These are phyloP conservation scores for Colletotrichum endophyticum DNA, from an alignment of 2,329 filamentous ascomycete genomes.

Conservation along the genomic window DNA sequence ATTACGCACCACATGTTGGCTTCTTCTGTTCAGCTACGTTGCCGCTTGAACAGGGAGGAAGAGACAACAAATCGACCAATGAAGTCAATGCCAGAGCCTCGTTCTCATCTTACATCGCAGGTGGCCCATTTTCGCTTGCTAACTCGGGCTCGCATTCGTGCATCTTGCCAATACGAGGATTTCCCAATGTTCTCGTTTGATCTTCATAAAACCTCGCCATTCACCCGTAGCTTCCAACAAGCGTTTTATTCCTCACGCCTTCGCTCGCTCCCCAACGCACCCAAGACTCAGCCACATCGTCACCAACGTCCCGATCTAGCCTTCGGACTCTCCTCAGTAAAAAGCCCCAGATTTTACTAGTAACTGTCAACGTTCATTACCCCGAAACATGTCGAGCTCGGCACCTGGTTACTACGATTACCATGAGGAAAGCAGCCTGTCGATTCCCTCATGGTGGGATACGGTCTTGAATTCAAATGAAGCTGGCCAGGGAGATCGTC, in stretches of 20 bases:
- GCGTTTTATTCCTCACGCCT: not conserved
- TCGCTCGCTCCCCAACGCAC: not conserved
- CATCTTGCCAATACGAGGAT: not conserved
- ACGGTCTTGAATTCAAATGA: not conserved
- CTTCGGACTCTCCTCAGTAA: not conserved
- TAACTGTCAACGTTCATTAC: not conserved
- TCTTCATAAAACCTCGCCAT: not conserved
- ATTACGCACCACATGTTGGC: not conserved
- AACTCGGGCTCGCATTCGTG: not conserved
- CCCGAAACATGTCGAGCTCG: not conserved
- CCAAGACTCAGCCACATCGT: not conserved
- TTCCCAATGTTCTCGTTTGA: not conserved
- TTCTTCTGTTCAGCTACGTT: not conserved
- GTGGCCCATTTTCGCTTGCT: not conserved
- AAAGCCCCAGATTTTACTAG: not conserved
- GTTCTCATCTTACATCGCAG: not conserved
- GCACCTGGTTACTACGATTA: not conserved
- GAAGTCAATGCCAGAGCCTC: not conserved
- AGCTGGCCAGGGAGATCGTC: not conserved
- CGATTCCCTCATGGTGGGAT: not conserved
- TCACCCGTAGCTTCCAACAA: not conserved
- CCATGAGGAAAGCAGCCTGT: not conserved
- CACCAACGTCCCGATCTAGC: not conserved
- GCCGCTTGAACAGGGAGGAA: not conserved
- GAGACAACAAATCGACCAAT: not conserved